Evolutionary conservation across 371 early-diverging fungal species (phyloP).

Genomic region (Apophysomyces variabilis): DNA sequence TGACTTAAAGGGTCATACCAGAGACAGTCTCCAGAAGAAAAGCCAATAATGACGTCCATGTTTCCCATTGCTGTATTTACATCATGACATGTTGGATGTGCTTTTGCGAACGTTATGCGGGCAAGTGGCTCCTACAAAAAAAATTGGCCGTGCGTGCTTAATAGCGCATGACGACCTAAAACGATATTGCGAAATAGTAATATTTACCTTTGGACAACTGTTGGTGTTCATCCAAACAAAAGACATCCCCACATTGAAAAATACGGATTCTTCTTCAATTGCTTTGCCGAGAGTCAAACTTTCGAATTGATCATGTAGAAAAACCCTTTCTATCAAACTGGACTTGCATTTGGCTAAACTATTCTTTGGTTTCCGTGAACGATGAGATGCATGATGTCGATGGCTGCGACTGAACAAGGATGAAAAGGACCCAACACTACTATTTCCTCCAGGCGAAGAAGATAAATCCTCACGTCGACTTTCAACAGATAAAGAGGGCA

Average conservation of each 20-base stretch:
- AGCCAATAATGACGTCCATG: constrained; percentile 80
- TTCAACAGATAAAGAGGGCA: constrained; percentile 20
- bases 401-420: constrained; percentile 28
- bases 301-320: constrained; percentile 72
- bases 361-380: constrained; percentile 46
- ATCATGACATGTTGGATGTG: constrained; percentile 87
- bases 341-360: constrained; percentile 60
- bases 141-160: neutral
- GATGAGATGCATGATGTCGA: constrained; percentile 17
- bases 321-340: constrained; percentile 73
- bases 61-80: constrained; percentile 77
- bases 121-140: constrained; percentile 72
- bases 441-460: constrained; percentile 1
- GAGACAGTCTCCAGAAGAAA: constrained; percentile 83
- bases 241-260: constrained; percentile 70
- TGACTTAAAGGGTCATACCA: constrained; percentile 79
- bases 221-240: constrained; percentile 76
- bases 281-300: constrained; percentile 46
- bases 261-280: constrained; percentile 24
- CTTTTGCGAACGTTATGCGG: constrained; percentile 76
- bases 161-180: too few species aligned
- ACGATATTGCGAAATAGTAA: neutral
- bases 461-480: neutral
- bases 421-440: constrained; percentile 36
- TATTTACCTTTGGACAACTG: constrained; percentile 58